A percentile compares a stretch with the other conserved stretches of the same genome.
Evolutionary conservation across 1,139 yeast species (phyloP).

Genomic region (Kodamaea sp.): DNA sequence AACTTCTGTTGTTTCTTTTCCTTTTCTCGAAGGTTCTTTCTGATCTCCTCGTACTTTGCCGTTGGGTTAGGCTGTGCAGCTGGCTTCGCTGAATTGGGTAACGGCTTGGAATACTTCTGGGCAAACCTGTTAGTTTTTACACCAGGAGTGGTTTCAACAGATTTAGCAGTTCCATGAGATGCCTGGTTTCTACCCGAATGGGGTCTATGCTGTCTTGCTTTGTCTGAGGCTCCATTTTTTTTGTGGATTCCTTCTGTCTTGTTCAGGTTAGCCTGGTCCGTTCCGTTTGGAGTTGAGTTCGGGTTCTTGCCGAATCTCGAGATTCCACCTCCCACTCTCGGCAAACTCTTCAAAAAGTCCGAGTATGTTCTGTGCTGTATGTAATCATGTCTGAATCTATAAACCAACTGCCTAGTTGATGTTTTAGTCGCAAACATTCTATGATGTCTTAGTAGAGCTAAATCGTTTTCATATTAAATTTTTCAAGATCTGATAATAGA

Average conservation of each 20-base stretch:
- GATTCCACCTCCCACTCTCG: constrained; percentile 27
- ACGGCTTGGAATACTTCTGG: constrained; percentile 17
- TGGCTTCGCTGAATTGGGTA: constrained; percentile 1
- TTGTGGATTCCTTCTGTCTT: background rate
- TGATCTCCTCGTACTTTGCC: constrained; percentile 20
- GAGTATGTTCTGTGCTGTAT: constrained; percentile 17
- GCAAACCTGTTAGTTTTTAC: constrained; percentile 30
- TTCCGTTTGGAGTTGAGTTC: constrained; percentile 2
- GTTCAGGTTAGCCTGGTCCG: background rate
- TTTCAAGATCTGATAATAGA: background rate
- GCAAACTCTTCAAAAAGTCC: constrained; percentile 24
- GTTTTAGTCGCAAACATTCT: too few species aligned
- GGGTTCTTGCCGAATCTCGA: constrained; percentile 20
- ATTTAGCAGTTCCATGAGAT: constrained; percentile 1
- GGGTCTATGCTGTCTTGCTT: background rate
- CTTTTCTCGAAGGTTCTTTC: constrained; percentile 16
- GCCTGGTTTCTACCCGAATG: background rate
- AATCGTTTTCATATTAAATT: background rate
- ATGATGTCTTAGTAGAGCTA: too few species aligned
- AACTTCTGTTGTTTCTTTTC: constrained; percentile 12
- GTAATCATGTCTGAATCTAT: background rate
- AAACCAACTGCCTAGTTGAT: background rate
- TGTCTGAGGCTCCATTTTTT: background rate
- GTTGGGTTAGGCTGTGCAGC: constrained; percentile 7
- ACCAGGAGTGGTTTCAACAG: background rate